A percentile compares a stretch with the other conserved stretches of the same genome.
Evolutionary conservation across 2,329 filamentous ascomycete genomes (phyloP).

Genomic region (Byssoonygena ceratinophila): DNA sequence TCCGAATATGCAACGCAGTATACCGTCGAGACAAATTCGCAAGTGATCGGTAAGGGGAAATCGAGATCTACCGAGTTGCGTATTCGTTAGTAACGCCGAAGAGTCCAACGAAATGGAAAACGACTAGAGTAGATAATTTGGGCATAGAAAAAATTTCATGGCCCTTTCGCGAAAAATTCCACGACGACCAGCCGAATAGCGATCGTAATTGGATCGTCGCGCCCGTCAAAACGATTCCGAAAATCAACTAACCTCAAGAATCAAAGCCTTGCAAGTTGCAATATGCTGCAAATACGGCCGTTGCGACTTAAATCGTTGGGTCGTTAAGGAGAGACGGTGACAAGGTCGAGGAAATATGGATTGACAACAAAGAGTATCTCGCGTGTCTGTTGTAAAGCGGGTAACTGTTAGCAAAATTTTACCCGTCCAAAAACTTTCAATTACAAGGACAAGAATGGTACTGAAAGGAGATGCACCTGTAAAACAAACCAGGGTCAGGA

Average conservation of each 20-base stretch:
- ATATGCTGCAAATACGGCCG: constrained; percentile 26
- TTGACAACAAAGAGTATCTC: constrained; percentile 13
- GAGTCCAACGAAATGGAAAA: neutral
- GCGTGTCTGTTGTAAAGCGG: constrained; percentile 17
- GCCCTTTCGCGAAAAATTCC: neutral
- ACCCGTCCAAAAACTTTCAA: neutral
- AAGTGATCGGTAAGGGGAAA: neutral
- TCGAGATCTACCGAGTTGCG: neutral
- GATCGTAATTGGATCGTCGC: constrained; percentile 16
- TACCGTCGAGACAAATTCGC: neutral
- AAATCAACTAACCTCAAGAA: constrained; percentile 11
- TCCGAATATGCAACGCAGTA: constrained; percentile 4
- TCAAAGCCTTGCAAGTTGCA: constrained; percentile 10
- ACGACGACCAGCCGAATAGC: constrained; percentile 1
- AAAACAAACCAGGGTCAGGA: constrained; percentile 17
- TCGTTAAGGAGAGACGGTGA: constrained; percentile 34
- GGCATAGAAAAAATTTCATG: neutral
- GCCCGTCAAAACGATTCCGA: constrained; percentile 16
- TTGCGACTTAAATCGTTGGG: constrained; percentile 32
- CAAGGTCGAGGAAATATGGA: constrained; percentile 20
- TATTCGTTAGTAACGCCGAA: neutral
- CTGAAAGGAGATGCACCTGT: constrained; percentile 16
- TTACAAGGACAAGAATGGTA: constrained; percentile 8
- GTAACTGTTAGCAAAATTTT: constrained; percentile 18
- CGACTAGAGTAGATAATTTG: neutral